phyloP scores from a whole-genome alignment of 768 basidiomycete species.

The Lactarius quietus region DNA sequence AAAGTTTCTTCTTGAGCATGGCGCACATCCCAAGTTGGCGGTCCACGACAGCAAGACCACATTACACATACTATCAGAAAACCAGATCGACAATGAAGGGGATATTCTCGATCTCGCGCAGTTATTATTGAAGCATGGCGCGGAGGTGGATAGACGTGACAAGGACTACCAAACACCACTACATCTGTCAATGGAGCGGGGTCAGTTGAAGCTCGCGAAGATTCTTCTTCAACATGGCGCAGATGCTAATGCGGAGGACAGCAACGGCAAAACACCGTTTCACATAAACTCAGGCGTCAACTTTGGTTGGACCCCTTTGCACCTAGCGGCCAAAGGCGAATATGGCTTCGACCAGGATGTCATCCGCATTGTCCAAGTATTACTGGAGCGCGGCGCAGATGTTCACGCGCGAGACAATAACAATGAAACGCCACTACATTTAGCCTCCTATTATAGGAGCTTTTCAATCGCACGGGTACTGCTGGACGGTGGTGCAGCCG shows the following conservation, averaged over 20 bases:
- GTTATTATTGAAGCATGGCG: background rate
- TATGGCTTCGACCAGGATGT: too few species aligned
- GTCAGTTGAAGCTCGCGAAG: background rate
- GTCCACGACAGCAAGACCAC: background rate
- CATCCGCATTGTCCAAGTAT: background rate
- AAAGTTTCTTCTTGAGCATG: background rate
- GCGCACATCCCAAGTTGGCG: background rate
- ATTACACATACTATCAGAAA: background rate
- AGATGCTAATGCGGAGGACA: background rate
- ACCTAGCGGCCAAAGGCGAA: too few species aligned
- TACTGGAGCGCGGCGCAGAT: background rate
- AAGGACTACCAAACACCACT: background rate
- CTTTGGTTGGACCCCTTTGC: too few species aligned
- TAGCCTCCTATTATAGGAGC: background rate
- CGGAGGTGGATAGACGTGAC: background rate
- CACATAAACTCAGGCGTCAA: too few species aligned
- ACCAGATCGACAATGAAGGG: background rate
- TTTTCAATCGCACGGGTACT: background rate
- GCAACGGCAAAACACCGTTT: too few species aligned
- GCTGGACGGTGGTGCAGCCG: background rate
- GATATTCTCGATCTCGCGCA: background rate
- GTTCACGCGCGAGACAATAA: background rate
- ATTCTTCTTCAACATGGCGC: background rate
- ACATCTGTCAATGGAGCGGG: background rate
- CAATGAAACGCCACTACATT: background rate